Evolutionary conservation across 1,139 yeast species (phyloP).

Genomic region (Suhomyces anneliseae): DNA sequence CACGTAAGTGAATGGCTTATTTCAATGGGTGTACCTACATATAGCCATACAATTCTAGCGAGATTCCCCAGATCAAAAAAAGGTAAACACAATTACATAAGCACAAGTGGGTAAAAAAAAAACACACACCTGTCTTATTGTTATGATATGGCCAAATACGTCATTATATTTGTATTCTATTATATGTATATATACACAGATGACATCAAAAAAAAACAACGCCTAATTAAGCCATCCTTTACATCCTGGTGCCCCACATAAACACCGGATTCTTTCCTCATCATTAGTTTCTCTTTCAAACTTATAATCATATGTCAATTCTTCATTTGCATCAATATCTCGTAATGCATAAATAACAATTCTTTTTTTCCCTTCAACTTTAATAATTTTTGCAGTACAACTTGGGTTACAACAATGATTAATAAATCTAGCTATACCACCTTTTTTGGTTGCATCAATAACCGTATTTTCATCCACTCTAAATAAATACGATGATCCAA

Average conservation of each 20-base stretch:
- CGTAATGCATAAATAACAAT: conserved; percentile 92
- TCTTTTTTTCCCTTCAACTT: conserved; percentile 90
- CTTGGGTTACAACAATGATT: conserved; percentile 98
- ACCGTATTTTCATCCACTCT: conserved; percentile 93
- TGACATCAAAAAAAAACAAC: not conserved
- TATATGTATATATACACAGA: not conserved
- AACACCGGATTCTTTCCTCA: conserved; percentile 84
- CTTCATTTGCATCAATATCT: conserved; percentile 88
- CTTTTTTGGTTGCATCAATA: conserved; percentile 95
- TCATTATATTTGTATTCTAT: conserved; percentile 1
- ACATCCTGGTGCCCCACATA: conserved; percentile 94
- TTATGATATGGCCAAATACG: not conserved
- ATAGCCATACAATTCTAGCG: not conserved
- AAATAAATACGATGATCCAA: conserved; percentile 91
- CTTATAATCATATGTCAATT: conserved; percentile 91
- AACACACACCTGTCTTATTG: not conserved
- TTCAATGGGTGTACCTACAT: not conserved
- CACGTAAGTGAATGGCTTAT: too few species aligned
- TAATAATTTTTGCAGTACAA: conserved; percentile 94
- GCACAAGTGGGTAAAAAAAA: not conserved
- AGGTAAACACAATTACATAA: not conserved
- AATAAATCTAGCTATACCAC: conserved; percentile 94
- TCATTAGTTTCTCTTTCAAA: conserved; percentile 91
- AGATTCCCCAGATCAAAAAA: not conserved
- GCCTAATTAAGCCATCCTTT: conserved; percentile 80